Conservation (phyloP, 305 asterid genomes). For the Euphrasia arctica region DNA sequence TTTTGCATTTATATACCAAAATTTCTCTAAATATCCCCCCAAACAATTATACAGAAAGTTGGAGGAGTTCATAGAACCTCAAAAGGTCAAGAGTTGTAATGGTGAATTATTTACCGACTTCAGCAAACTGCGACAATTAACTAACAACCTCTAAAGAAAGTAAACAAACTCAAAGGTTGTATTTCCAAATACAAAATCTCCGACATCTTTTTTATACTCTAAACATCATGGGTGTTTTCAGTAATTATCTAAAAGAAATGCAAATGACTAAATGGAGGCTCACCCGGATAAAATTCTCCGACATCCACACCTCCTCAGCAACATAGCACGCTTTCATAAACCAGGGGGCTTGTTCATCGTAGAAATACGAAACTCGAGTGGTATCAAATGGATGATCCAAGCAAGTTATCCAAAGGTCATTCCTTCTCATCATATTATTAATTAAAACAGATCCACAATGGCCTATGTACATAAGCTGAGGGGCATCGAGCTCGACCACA, state of each 20-base stretch:
- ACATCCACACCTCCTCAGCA: constrained; percentile 14
- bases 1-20: not conserved
- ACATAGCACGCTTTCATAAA: constrained; percentile 9
- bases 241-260: not conserved
- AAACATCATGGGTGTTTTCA: not conserved
- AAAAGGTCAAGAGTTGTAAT: not conserved
- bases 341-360: constrained; percentile 6
- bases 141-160: not conserved
- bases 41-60: too few species aligned
- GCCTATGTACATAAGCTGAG: constrained; percentile 15
- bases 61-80: not conserved
- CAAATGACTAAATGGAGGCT: constrained; percentile 5
- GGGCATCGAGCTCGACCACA: constrained; percentile 26
- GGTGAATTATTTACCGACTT: not conserved
- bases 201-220: not conserved
- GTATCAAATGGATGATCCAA: constrained; percentile 2
- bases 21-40: not conserved
- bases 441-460: constrained; percentile 12
- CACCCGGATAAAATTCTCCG: constrained; percentile 18
- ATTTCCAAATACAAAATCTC: not conserved
- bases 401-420: constrained; percentile 13
- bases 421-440: not conserved
- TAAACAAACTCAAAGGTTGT: not conserved
- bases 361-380: not conserved
- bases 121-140: not conserved